Evolutionary conservation across 2,329 filamentous ascomycete species (phyloP).

Genomic region (Clarireedia hainanense): DNA sequence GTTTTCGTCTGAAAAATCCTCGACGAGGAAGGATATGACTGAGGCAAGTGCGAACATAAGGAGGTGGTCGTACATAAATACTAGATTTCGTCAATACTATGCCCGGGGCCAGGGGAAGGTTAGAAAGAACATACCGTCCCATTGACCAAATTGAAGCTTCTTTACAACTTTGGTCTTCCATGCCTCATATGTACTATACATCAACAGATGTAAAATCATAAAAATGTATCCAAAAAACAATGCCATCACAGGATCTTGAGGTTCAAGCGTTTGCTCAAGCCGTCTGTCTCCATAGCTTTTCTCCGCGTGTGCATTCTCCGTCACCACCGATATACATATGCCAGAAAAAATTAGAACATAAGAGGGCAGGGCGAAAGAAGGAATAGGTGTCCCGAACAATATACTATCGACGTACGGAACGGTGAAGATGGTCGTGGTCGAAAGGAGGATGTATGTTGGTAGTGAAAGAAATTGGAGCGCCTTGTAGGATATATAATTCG

Average conservation of each 20-base stretch:
- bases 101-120: too few species aligned
- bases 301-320: constrained; percentile 7
- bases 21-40: background rate
- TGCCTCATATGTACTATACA: constrained; percentile 7
- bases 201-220: background rate
- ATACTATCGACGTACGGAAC: constrained; percentile 6
- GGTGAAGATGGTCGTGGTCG: constrained; percentile 6
- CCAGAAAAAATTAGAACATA: constrained; percentile 5
- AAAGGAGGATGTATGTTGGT: constrained; percentile 8
- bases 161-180: constrained; percentile 4
- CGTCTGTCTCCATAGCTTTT: constrained; percentile 4
- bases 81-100: background rate
- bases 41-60: background rate
- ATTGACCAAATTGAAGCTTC: constrained; percentile 5
- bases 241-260: constrained; percentile 7
- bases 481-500: constrained; percentile 6
- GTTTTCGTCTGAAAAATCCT: constrained; percentile 6
- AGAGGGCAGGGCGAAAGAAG: background rate
- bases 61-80: constrained; percentile 5
- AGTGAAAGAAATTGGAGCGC: constrained; percentile 9
- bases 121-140: constrained; percentile 1
- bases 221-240: constrained; percentile 10
- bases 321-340: constrained; percentile 4
- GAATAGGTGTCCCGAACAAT: constrained; percentile 1
- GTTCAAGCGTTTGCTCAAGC: constrained; percentile 8